phyloP scores from a whole-genome alignment of 1,139 yeast species.

The Pichia sp. region DNA sequence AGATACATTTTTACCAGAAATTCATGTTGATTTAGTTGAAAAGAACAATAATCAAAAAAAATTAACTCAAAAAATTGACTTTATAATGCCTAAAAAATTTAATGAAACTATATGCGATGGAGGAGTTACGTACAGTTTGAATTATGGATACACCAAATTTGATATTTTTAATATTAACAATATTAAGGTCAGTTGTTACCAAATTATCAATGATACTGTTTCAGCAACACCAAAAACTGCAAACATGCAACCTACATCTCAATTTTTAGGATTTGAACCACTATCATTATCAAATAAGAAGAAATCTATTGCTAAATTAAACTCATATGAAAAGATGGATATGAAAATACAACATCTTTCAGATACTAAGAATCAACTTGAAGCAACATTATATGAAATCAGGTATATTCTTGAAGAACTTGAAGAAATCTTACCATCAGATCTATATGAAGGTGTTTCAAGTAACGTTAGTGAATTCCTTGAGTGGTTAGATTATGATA shows the following conservation, averaged over 20 bases:
- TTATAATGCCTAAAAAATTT: conserved; percentile 22
- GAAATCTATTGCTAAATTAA: conserved; percentile 24
- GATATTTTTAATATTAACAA: conserved; percentile 43
- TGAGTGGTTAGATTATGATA: conserved; percentile 78
- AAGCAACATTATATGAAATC: conserved; percentile 50
- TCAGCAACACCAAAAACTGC: conserved; percentile 1
- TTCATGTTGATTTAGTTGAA: conserved; percentile 45
- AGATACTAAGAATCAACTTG: conserved; percentile 48
- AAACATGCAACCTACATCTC: conserved; percentile 22
- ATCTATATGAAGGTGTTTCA: conserved; percentile 34
- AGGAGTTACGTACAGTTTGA: conserved; percentile 38
- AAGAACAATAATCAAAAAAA: conserved; percentile 36
- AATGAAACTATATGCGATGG: conserved; percentile 40
- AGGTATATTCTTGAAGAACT: conserved; percentile 48
- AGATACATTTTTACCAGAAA: conserved; percentile 34
- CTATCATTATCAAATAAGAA: conserved; percentile 38
- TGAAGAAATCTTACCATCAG: conserved; percentile 32
- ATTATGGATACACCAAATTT: conserved; percentile 43
- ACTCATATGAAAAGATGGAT: conserved; percentile 35
- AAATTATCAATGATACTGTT: conserved; percentile 3
- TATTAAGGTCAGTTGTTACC: conserved; percentile 29
- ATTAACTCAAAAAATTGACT: conserved; percentile 13
- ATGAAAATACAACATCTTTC: conserved; percentile 41
- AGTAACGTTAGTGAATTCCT: conserved; percentile 42
- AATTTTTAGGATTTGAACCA: conserved; percentile 41